Percentiles rank a stretch among this genome's conserved stretches.
phyloP scores from a whole-genome alignment of 106 monocot species.

The Phalaenopsis equestris region DNA sequence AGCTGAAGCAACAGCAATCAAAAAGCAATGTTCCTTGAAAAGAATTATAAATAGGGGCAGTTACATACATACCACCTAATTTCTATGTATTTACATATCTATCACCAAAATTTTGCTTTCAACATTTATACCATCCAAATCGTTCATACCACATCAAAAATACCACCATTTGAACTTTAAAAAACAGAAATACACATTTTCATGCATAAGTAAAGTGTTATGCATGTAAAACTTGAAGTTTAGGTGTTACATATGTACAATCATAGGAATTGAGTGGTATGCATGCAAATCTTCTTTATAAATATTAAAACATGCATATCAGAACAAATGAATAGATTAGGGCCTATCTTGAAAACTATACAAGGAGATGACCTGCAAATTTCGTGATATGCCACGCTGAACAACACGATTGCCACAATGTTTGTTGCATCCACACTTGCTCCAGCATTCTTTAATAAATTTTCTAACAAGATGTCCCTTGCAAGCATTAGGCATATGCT shows the following conservation, averaged over 20 bases:
- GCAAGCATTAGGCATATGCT: constrained; percentile 43
- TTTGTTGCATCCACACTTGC: constrained; percentile 80
- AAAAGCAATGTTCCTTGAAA: neutral
- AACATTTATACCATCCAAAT: no score
- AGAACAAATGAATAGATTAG: neutral
- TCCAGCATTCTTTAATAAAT: constrained; percentile 96
- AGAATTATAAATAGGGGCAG: neutral
- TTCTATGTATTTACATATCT: no score
- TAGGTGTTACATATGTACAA: no score
- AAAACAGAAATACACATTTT: no score
- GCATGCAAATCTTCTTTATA: no score
- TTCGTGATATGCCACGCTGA: constrained; percentile 70
- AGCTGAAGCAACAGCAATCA: neutral
- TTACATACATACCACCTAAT: no score
- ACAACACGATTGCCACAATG: constrained; percentile 88
- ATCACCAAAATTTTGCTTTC: no score
- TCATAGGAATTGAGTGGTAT: no score
- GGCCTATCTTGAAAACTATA: neutral
- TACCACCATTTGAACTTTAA: no score
- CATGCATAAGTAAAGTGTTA: no score
- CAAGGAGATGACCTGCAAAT: constrained; percentile 43
- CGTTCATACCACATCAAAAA: no score
- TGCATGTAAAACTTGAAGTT: no score
- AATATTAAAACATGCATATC: neutral
- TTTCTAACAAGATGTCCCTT: constrained; percentile 68